Base-by-base conservation (phyloP, 768 basidiomycete species). In the Russula earlei region DNA sequence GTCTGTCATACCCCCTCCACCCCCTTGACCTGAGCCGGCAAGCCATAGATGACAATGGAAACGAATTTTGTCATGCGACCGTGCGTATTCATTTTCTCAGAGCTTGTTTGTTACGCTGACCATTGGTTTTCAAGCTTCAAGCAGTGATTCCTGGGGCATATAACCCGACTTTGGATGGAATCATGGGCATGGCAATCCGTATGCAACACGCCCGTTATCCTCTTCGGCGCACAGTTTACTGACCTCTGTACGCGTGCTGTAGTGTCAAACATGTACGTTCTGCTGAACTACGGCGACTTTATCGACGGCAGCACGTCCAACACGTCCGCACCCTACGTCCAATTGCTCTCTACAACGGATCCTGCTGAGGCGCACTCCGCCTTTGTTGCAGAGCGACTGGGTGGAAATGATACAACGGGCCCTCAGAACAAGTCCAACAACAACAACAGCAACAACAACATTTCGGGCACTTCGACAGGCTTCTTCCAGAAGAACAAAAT, bases 161-260 rank as follows among this genome's bases (percentile, higher is more conserved):
- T 43, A 75, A 75, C 38, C 71, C 76, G 33, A 72, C 67, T 22
- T 85, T 74, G 58, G 85, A 87, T 62, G 75, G 82, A 68, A 76
- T 87, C 43, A 72, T 87, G 36, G 85, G 86, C 55, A 86, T 87
- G 83, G 76, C 79, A 14, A 85, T 85, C 68, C 67, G 84, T 84
- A 62, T 63, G 81, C 72, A 6, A 24, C n/a, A 54, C 0, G 42
- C 7, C 11, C 4, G 10, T 5, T 10, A 31, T 46, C 0, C 29
- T 12, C 33, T 10, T 49, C 27, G 19, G 7, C 11, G 36, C n/a
- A n/a, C 9, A n/a, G 6, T 14, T 6, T 41, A 40, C 22, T n/a
- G 20, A 8, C 11, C 27, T 25, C 5, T n/a, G 19, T 36, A 19
- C 46, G 40, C 29, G 17, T 15, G 7, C 8, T 44, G 19, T 62